Evolutionary conservation across 208 protist species (phyloP).

Genomic region (Naegleria fowleri): DNA sequence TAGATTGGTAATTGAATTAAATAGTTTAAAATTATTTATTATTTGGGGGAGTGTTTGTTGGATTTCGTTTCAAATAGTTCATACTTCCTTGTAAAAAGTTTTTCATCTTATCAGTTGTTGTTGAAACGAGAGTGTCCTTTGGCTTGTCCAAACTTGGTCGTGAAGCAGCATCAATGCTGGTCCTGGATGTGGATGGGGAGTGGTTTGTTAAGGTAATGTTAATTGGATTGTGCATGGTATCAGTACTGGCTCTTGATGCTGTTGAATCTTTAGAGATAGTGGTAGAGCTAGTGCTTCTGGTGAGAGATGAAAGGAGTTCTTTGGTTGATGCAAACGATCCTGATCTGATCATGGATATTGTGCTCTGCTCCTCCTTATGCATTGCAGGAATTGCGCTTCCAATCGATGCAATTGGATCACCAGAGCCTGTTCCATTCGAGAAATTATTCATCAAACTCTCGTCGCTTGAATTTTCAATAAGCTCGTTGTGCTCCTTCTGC

Average conservation of each 20-base stretch:
- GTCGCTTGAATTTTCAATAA: neutral
- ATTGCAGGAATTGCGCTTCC: neutral
- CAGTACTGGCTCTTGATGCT: neutral
- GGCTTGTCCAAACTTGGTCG: neutral
- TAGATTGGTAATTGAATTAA: neutral
- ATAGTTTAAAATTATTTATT: too few relatives aligned
- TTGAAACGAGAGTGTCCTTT: neutral
- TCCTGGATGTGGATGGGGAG: neutral
- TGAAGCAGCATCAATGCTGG: neutral
- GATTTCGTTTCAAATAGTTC: neutral
- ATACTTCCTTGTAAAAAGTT: neutral
- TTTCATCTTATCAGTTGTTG: neutral
- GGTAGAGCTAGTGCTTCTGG: neutral
- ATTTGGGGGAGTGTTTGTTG: neutral
- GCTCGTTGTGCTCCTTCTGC: neutral
- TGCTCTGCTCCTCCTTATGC: neutral
- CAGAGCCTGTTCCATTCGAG: neutral
- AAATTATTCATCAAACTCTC: neutral
- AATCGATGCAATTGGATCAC: neutral
- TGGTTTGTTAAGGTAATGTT: neutral
- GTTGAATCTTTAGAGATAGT: neutral
- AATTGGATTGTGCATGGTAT: neutral
- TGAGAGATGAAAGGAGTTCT: neutral
- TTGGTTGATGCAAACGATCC: neutral
- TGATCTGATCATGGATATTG: neutral